These are phyloP conservation scores for Crinitomyces ghanaensis DNA, from an alignment of 805 yeast species.

Conservation along the genomic window DNA sequence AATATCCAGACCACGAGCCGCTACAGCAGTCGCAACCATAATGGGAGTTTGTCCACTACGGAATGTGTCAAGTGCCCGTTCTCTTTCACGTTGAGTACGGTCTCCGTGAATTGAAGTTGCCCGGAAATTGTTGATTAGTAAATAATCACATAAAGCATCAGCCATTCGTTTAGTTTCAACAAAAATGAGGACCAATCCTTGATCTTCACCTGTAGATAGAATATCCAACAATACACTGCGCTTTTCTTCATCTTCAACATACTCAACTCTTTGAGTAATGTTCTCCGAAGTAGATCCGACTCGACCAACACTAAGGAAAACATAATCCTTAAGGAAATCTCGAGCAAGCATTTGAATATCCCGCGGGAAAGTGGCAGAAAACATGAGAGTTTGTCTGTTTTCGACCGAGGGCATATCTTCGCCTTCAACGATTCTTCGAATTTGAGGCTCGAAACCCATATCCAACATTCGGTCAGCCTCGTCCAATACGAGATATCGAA, in stretches of 20 bases:
- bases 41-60: conserved; percentile 86
- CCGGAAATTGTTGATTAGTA: conserved; percentile 79
- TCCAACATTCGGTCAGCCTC: conserved; percentile 99
- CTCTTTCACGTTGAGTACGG: conserved; percentile 96
- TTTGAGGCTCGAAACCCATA: conserved; percentile 99
- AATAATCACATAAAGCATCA: conserved; percentile 84
- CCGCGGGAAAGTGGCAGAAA: conserved; percentile 97
- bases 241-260: conserved; percentile 90
- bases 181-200: conserved; percentile 83
- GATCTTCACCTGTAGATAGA: conserved; percentile 61
- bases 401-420: conserved; percentile 94
- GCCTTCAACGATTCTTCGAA: conserved; percentile 93
- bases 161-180: conserved; percentile 99
- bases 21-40: conserved; percentile 98
- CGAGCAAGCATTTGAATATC: conserved; percentile 95
- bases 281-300: conserved; percentile 99
- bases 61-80: conserved; percentile 90
- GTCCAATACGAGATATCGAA: conserved; percentile 88
- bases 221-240: conserved; percentile 82
- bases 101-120: conserved; percentile 99
- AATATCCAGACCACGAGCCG: conserved; percentile 99
- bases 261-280: conserved; percentile 85
- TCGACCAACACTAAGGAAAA: conserved; percentile 95
- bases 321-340: conserved; percentile 91
- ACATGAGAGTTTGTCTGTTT: conserved; percentile 94